These are phyloP conservation scores for Stylonectria norvegica DNA, from an alignment of 2,329 filamentous ascomycete genomes.

Conservation along the genomic window DNA sequence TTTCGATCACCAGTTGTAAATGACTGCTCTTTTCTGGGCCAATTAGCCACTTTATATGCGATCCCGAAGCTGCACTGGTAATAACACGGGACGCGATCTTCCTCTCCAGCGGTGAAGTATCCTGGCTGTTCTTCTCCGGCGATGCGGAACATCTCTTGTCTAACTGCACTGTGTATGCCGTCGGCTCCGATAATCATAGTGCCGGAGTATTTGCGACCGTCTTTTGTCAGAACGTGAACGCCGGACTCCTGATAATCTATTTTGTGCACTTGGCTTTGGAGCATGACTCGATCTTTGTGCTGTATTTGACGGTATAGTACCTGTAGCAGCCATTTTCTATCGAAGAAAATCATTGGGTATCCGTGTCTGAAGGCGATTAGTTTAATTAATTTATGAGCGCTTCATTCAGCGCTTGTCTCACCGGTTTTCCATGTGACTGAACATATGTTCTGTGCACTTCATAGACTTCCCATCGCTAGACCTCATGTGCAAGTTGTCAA, in stretches of 20 bases:
- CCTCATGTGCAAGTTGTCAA: too few relatives aligned
- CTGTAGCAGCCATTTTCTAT: conserved; percentile 34
- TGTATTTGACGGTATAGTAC: conserved; percentile 32
- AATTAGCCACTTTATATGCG: conserved; percentile 25
- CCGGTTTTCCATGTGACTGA: too few relatives aligned
- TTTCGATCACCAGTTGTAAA: conserved; percentile 1
- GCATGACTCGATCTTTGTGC: conserved; percentile 23
- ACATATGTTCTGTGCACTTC: too few relatives aligned
- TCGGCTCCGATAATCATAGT: conserved; percentile 39
- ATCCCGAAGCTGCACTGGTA: conserved; percentile 40
- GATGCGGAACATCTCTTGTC: conserved; percentile 28
- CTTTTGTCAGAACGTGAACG: conserved; percentile 30
- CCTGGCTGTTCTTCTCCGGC: conserved; percentile 18
- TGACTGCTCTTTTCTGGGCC: conserved; percentile 15
- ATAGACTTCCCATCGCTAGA: too few relatives aligned
- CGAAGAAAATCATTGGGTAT: conserved; percentile 34
- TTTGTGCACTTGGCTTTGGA: conserved; percentile 12
- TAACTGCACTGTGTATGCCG: conserved; percentile 38
- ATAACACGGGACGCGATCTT: conserved; percentile 18
- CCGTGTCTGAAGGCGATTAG: conserved; percentile 21
- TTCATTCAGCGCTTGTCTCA: too few relatives aligned
- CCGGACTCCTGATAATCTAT: neutral
- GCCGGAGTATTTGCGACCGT: conserved; percentile 30
- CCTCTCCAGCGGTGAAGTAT: conserved; percentile 20
- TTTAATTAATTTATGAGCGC: too few relatives aligned